Percentiles rank a stretch among this genome's conserved stretches.
Conservation (phyloP, 2,329 filamentous ascomycete species). For the Fusarium piperis region DNA sequence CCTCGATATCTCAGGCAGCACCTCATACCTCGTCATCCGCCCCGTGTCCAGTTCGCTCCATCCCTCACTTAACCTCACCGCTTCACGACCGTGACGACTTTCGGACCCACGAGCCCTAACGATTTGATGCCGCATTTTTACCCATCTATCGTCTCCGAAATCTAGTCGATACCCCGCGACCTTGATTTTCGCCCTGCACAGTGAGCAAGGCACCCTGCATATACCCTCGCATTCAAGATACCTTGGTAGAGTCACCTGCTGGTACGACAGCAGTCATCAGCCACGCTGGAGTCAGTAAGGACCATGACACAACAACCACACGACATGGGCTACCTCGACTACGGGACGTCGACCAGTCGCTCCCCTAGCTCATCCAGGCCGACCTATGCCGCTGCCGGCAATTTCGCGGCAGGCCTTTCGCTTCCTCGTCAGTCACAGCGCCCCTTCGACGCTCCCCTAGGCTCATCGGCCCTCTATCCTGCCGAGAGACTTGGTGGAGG, state of each 20-base stretch:
- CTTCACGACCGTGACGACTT: conserved; percentile 37
- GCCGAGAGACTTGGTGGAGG: conserved; percentile 72
- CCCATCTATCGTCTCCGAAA: conserved; percentile 8
- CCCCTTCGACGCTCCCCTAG: conserved; percentile 78
- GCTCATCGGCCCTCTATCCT: conserved; percentile 72
- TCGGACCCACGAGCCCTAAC: conserved; percentile 27
- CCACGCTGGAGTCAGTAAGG: conserved; percentile 33
- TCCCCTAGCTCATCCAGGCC: conserved; percentile 75
- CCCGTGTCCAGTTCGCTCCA: conserved; percentile 8
- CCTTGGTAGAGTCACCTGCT: conserved; percentile 29
- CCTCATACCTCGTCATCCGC: not conserved
- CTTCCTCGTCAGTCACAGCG: conserved; percentile 69
- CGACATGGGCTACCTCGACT: conserved; percentile 78
- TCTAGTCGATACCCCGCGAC: conserved; percentile 19
- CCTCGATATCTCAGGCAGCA: conserved; percentile 16
- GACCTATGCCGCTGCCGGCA: conserved; percentile 55
- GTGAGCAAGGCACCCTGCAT: not conserved
- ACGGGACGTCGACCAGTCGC: conserved; percentile 68
- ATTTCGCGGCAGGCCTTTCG: conserved; percentile 61
- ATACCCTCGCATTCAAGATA: conserved; percentile 3
- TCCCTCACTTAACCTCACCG: conserved; percentile 24
- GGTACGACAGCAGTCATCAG: conserved; percentile 36
- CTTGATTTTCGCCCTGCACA: conserved; percentile 4
- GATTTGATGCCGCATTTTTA: conserved; percentile 39
- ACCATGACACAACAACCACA: conserved; percentile 60